Percentiles rank a stretch among this genome's conserved stretches.
These are phyloP conservation scores for Hypoxylon sp. DNA, from an alignment of 2,329 filamentous ascomycete genomes.

Conservation along the genomic window DNA sequence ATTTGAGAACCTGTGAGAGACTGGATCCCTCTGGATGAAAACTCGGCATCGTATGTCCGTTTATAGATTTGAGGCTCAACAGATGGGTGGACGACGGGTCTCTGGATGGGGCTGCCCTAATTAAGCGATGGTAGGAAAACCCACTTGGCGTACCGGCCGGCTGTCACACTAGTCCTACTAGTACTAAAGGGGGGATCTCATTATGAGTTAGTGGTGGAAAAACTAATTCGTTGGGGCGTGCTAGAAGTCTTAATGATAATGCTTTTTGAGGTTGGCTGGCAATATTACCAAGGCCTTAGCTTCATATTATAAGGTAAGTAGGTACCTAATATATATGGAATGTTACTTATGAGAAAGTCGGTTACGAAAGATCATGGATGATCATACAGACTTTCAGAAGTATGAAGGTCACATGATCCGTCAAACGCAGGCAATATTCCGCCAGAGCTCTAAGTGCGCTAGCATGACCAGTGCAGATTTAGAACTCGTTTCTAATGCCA, in stretches of 20 bases:
- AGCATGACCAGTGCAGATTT: not conserved
- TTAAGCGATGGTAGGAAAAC: slow-evolving; percentile 7
- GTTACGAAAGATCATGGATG: not conserved
- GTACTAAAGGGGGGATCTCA: not conserved
- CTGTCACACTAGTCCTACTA: not conserved
- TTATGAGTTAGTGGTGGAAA: not conserved
- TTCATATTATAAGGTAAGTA: not conserved
- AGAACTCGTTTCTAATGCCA: slow-evolving; percentile 41
- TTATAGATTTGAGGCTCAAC: slow-evolving; percentile 19
- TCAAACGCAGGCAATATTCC: not conserved
- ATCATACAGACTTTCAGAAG: not conserved
- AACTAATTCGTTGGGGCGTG: not conserved
- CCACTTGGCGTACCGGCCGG: slow-evolving; percentile 12
- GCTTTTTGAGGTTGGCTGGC: not conserved
- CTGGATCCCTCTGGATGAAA: slow-evolving; percentile 9
- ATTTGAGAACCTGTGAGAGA: slow-evolving; percentile 1
- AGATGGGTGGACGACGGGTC: slow-evolving; percentile 11
- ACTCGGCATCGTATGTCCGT: not conserved
- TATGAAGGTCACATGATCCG: not conserved
- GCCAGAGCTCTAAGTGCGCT: not conserved
- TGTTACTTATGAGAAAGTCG: not conserved
- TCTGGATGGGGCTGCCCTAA: slow-evolving; percentile 17
- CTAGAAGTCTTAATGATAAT: not conserved
- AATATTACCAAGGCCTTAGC: not conserved
- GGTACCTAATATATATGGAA: not conserved